Base-by-base conservation (phyloP, 78 protist species). In the Creolimax fragrantissima region DNA sequence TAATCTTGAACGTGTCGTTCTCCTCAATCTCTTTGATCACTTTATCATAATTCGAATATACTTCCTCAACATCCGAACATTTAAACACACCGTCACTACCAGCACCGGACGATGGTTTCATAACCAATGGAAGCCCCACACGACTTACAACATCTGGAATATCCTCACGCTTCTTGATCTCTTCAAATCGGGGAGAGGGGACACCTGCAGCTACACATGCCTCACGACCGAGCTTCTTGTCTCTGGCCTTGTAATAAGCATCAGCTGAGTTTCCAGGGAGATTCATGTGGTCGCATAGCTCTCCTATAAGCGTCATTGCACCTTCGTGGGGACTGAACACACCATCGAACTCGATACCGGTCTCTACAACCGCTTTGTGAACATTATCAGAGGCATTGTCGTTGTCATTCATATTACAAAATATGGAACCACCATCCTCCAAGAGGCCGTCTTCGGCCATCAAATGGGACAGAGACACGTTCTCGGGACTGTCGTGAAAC, bases 251-350 rank as follows among this genome's bases (percentile, higher is more conserved):
- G 7, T 32, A 6, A 11, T 88, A 88, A 6, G 90, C 91, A 41
- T 4, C 91, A 5, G 11, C 35, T 41, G 41, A 45, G 91, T 89
- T 45, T 35, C 88, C 83, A 11, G 89, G 89, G 24, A 45, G 7
- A 17, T 45, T 45, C 32, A 45, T 4, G 17, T 81, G 91, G 17
- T 89, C 83, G 91, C 45, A 35, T 17, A 45, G 85, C 5, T 44
- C 83, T 5, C 83, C 86, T 5, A 89, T 35, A 5, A 45, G 42
- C 35, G 91, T 44, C 90, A 35, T 7, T 24, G 66, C 90, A 24
- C 44, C 45, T 42, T 90, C 92, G 83, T 90, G 74, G 5, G 92
- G 92, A 5, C 81, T 43, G 35, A 90, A 90, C 17, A 90, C 92
- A 17, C 92, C 92, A 42, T 90, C 92, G 58, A 90, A 90, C 17